Evolutionary conservation across 2,329 filamentous ascomycete species (phyloP), one percentile per base, ranked within the genome.

Genomic region (Alternaria metachromatica): DNA sequence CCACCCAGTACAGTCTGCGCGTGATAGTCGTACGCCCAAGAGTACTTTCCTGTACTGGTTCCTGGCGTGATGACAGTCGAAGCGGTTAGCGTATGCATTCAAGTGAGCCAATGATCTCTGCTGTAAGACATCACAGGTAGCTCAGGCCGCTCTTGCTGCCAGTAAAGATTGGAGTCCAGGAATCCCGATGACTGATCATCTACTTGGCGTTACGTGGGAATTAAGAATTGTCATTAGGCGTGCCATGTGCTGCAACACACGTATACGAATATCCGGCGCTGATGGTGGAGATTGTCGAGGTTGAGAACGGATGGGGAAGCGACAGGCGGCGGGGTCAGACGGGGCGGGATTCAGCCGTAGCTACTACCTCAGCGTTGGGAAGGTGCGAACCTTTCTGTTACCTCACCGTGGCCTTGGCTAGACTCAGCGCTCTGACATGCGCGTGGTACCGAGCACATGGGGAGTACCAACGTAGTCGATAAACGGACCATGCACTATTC

Each of bases 321-420:
- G n/a, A 48, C 55, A 48, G 44, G 28, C 30, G 44, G 57, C 44
- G 49, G 58, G 58, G 53, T 48, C 53, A 50, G 44, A 23, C 20
- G 30, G 30, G 49, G 49, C 30, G 49, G 49, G 28, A 51, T 44
- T 13, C 23, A 44, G 51, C 58, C 44, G 54, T 55, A 26, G 18
- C 51, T 44, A 56, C 33, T 37, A 55, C 51, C 56, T 58, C 45
- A 49, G 51, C 25, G 51, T 33, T 46, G 58, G 58, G 51, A 56
- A 56, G 51, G 57, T 60, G 41, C 15, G 33, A 45, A 26, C 21
- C 18, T 30, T 37, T 55, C 37, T 53, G 30, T 54, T 55, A 41
- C 49, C 50, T 44, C 41, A 45, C 9, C 13, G 13, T 25, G 15
- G 50, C 13, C 20, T 44, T 23, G 25, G 57, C 53, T 21, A 13